These are phyloP conservation scores for Neofusicoccum kwambonambiense DNA, from an alignment of 2,329 filamentous ascomycete species.

Conservation along the genomic window DNA sequence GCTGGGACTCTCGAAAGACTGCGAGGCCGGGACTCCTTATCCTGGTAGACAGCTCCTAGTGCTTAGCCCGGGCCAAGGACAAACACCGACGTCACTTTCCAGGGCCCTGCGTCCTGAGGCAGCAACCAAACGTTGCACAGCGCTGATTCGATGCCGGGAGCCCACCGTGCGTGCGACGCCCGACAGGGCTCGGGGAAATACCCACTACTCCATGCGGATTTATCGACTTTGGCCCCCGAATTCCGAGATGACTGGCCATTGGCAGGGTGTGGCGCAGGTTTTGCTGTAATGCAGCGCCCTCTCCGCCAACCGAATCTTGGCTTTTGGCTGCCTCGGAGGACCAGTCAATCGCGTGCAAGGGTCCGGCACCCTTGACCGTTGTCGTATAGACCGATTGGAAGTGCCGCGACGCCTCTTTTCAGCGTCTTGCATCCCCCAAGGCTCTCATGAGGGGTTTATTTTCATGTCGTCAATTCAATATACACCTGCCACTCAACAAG, in stretches of 20 bases:
- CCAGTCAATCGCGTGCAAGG: slow-evolving; percentile 8
- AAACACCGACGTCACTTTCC: slow-evolving; percentile 6
- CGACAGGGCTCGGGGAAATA: neutral
- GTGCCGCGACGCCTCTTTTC: slow-evolving; percentile 14
- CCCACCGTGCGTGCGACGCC: neutral
- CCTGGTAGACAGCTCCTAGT: slow-evolving; percentile 7
- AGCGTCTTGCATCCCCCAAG: slow-evolving; percentile 5
- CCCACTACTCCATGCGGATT: neutral
- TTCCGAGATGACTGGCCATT: slow-evolving; percentile 3
- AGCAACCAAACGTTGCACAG: slow-evolving; percentile 2
- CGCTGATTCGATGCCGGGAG: neutral
- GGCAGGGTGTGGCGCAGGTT: slow-evolving; percentile 9
- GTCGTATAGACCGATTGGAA: neutral
- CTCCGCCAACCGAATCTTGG: neutral
- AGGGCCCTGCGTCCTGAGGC: neutral
- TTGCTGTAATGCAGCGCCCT: neutral
- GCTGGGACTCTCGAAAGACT: neutral
- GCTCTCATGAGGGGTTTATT: slow-evolving; percentile 10
- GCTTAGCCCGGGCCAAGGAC: neutral
- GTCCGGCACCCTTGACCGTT: slow-evolving; percentile 5
- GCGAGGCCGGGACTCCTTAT: neutral
- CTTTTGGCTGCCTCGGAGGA: neutral
- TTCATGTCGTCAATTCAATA: slow-evolving; percentile 12
- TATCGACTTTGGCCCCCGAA: neutral
- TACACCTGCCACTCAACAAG: slow-evolving; percentile 4